Conservation (phyloP, 169 alveolate genomes). For the Cryptosporidium meleagridis region DNA sequence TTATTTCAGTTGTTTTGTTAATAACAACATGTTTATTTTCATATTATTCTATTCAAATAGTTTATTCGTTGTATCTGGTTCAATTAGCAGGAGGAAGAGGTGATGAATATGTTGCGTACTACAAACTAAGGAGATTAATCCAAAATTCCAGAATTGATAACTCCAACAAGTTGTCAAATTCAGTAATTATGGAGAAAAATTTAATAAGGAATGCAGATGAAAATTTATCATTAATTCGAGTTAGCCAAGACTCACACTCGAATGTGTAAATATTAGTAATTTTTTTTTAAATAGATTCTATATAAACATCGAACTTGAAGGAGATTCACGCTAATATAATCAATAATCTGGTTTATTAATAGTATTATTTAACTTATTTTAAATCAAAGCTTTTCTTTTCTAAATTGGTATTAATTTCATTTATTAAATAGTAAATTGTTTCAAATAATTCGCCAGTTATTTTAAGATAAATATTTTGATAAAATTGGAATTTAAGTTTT, state of each 20-base stretch:
- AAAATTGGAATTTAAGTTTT: background rate
- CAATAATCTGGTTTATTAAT: too few species aligned
- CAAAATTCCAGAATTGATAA: background rate
- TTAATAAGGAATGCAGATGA: constrained; percentile 1
- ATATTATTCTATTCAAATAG: constrained; percentile 51
- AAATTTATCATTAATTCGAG: constrained; percentile 17
- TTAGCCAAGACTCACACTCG: background rate
- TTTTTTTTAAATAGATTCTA: too few species aligned
- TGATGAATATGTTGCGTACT: constrained; percentile 48
- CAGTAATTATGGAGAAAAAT: background rate
- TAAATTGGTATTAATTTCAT: too few species aligned
- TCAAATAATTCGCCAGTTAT: background rate
- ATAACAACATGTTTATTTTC: constrained; percentile 1
- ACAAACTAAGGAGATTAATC: constrained; percentile 34
- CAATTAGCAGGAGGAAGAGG: constrained; percentile 76
- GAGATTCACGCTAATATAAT: background rate
- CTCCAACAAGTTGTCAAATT: background rate
- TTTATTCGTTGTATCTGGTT: constrained; percentile 62
- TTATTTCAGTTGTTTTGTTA: constrained; percentile 3
- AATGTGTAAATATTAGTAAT: background rate
- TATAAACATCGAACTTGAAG: too few species aligned
- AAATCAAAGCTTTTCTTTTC: too few species aligned
- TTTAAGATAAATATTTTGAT: too few species aligned
- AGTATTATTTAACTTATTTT: too few species aligned
- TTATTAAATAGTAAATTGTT: too few species aligned